Evolutionary conservation across 352 stramenopile species (phyloP), one percentile per base, ranked within the genome.

Genomic region (Elongisporangium senticosum): DNA sequence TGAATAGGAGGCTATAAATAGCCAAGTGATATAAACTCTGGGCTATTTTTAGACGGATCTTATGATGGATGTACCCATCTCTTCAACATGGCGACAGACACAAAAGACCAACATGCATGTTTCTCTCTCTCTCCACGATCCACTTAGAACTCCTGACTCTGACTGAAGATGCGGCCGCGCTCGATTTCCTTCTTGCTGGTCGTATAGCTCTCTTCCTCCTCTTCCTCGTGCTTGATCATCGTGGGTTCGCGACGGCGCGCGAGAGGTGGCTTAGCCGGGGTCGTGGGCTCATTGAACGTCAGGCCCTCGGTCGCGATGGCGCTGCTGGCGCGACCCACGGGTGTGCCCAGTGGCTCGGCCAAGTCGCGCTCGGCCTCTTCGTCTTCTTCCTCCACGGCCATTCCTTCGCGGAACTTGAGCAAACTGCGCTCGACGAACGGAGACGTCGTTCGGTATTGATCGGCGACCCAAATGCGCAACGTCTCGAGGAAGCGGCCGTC

Each of bases 371-470:
- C 60, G 0, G 58, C 65, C 0, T 79, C 72, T 1, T 71, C 65
- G 0, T 65, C 74, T 19, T 85, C 77, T 21, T 83, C 75, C 11
- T 82, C 66, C 7, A 68, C 73, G 33, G 74, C 68, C 24, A 82
- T 77, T 20, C 80, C 83, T 62, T 93, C 83, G 20, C 80, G 74
- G 62, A 88, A 94, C 59, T 89, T 88, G 59, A 90, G 75, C 57
- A 94, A 54, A 61, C 80, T 94, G 39, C 83, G 76, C 72, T 94
- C 84, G 40, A 94, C 78, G 56, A 94, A 94, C 10, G 84, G 84
- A 49, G 84, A 94, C 22, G 84, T 94, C 40, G 84, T 94, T 59
- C 82, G 83, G 65, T 89, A 94, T 58, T 91, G 79, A 59, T 94
- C 84, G 7, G 83, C 83, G 48, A 92, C 83, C 84, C 84, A 94